Evolutionary conservation across 1,139 yeast genomes (phyloP), one percentile per base, ranked within the genome.

Genomic region (Pneumocystis canis): DNA sequence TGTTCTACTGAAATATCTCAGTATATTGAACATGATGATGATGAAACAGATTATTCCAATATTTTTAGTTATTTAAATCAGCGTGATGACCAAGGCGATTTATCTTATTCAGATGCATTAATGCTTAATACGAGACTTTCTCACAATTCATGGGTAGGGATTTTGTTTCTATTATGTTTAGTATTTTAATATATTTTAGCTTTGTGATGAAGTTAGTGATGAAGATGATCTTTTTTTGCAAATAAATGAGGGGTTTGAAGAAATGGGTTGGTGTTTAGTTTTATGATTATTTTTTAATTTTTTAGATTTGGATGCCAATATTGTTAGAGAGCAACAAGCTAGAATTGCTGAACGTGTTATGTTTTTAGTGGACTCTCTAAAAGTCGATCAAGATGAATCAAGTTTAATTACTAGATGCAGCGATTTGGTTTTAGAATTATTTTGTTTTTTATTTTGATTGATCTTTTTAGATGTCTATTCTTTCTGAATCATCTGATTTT

Each of bases 401-500:
- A 40, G 54, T 32, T 57, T 58, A 28, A 35, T 37, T 47, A 58
- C 39, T 35, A 58, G 40, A 47, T 32, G 63, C 32, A 53, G 37
- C 20, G 61, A 54, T 33, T 58, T 64, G 59, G 59, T 57, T 20
- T 57, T n/a, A 57, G 30, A 30, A 20, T 20, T 59, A 33, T 31
- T 37, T 28, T 59, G 32, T 28, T 40, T 33, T 59, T 59, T n/a
- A 30, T 58, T 30, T 31, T 7, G 47, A 30, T n/a, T n/a, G n/a
- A 39, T 40, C 30, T 11, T 37, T 60, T 25, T 33, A 59, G 25
- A 59, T 65, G 16, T 59, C 58, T 1, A 70, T 71, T 63, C 79
- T 78, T 74, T 79, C 73, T 61, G 78, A 76, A 58, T 74, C 75
- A 2, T 73, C 71, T 4, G 70, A 67, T 32, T 65, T 70, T 18